Base-by-base conservation (phyloP, 192 early-diverging fungal species). In the Coemansia sp. region DNA sequence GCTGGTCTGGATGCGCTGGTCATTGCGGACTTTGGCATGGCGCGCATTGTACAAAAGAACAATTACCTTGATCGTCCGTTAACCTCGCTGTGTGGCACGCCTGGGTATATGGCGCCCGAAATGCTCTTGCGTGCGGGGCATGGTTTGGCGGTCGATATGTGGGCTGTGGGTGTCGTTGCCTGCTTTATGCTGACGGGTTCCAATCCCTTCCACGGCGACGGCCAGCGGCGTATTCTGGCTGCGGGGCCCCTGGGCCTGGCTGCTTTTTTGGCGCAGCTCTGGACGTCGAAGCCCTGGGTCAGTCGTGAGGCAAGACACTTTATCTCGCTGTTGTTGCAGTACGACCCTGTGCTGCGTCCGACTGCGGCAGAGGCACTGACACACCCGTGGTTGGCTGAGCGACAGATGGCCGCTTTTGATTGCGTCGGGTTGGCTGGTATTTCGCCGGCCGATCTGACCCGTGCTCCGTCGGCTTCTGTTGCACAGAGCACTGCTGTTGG, bases 21-120 rank as follows among this genome's bases (percentile, higher is more conserved):
- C 9, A 87, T 92, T 64, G 88, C 83, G n/a, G 90, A 92, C 54
- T 92, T 92, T 73, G 90, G 90, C 9, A 64, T 92, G 58, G 85
- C 88, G 7, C 66, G 77, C 14, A n/a, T n/a, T n/a, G n/a, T n/a
- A n/a, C n/a, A n/a, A n/a, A 80, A 83, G 25, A 77, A 88, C 30
- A 78, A 83, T 43, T 75, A 69, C 29, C 69, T 80, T 24, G 80
- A 81, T 41, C 79, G 81, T 34, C 66, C 78, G 37, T 58, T 89
- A 28, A 87, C 78, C 20, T 83, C 84, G 4, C 78, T 80, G 24
- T 90, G 90, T 49, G 90, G 90, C 28, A 92, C 90, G 2, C 84
- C 83, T 14, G 86, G 88, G 47, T 92, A 88, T 43, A 91, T 91
- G 85, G 84, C 74, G 9, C 81, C 80, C 14, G 81, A 83, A 36